Percentiles rank a stretch among this genome's conserved stretches.
Evolutionary conservation across 202 grass and related monocot species (phyloP).

Genomic region (Schoenoplectus triqueter): DNA sequence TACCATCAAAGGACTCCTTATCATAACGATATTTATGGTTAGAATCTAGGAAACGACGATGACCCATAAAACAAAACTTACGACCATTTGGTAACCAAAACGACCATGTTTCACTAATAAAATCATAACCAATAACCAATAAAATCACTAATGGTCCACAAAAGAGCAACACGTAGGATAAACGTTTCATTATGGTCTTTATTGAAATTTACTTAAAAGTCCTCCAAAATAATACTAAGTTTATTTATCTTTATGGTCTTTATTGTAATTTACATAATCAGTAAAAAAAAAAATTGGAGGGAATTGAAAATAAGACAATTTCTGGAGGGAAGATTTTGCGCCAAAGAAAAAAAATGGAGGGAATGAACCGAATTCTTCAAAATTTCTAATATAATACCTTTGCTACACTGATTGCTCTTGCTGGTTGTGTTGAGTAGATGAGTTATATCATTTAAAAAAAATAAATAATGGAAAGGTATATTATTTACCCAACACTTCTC

Average conservation of each 20-base stretch:
- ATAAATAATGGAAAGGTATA: not conserved
- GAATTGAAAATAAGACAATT: not conserved
- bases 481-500: not conserved
- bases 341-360: not conserved
- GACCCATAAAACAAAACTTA: slow-evolving; percentile 47
- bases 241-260: no score
- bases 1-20: slow-evolving; percentile 37
- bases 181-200: slow-evolving; percentile 41
- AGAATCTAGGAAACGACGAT: slow-evolving; percentile 36
- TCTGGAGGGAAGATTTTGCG: not conserved
- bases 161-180: slow-evolving; percentile 8
- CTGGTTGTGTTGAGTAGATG: not conserved
- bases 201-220: no score
- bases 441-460: not conserved
- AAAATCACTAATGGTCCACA: slow-evolving; percentile 44
- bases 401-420: not conserved
- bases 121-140: no score
- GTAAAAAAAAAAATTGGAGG: not conserved
- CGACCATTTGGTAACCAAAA: slow-evolving; percentile 1
- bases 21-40: slow-evolving; percentile 29
- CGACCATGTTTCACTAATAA: slow-evolving; percentile 41
- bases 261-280: no score
- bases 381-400: not conserved
- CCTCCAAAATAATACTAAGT: no score
- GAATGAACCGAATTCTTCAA: not conserved